phyloP scores from a whole-genome alignment of 2,329 filamentous ascomycete species.

The Nemania bipapillata region DNA sequence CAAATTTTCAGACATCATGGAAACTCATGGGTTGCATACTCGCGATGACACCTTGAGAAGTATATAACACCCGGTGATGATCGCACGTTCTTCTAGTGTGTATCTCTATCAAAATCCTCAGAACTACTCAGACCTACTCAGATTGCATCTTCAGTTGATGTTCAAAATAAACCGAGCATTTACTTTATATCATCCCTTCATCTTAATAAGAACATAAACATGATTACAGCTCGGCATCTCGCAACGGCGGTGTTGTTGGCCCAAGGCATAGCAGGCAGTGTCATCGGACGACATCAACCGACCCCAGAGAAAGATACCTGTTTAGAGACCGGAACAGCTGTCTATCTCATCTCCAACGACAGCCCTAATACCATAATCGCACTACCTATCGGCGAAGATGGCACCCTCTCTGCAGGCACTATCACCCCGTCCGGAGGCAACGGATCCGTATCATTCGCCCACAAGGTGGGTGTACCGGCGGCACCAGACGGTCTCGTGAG shows the following conservation, averaged over 20 bases:
- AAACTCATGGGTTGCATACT: background rate
- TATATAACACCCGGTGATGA: background rate
- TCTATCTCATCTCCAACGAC: slow-evolving; percentile 6
- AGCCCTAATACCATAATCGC: slow-evolving; percentile 2
- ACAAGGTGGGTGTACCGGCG: background rate
- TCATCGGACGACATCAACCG: background rate
- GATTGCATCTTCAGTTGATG: background rate
- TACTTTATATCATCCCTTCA: background rate
- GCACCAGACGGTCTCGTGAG: background rate
- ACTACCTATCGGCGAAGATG: background rate
- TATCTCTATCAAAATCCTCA: background rate
- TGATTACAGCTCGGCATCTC: background rate
- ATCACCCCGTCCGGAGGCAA: background rate
- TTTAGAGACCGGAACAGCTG: background rate
- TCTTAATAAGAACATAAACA: background rate
- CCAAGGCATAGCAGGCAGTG: background rate
- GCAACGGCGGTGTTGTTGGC: background rate
- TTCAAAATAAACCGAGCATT: background rate
- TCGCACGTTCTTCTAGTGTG: background rate
- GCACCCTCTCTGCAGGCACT: background rate
- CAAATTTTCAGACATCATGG: background rate
- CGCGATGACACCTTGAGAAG: background rate
- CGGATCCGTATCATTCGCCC: background rate
- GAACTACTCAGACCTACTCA: background rate
- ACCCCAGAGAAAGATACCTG: background rate